phyloP scores from a whole-genome alignment of 2,329 filamentous ascomycete genomes.

The Penicillium aurantiogriseum region DNA sequence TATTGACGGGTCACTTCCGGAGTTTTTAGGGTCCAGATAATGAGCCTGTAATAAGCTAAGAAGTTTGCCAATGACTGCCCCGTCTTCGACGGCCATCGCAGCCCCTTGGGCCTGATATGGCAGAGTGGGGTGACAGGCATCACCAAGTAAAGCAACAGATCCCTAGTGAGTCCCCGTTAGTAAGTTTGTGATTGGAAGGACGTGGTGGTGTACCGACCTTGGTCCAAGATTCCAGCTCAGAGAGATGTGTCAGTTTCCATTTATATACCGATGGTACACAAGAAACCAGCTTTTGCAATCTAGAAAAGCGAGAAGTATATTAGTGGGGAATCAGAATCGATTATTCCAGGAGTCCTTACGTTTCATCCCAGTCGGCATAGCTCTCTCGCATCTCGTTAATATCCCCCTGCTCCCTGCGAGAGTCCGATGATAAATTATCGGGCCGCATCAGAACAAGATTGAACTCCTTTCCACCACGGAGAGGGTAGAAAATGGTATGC shows the following conservation, averaged over 20 bases:
- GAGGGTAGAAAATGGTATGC: conserved; percentile 62
- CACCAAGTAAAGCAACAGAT: conserved; percentile 42
- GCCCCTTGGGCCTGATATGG: conserved; percentile 64
- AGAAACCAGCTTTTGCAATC: conserved; percentile 35
- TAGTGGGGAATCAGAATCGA: background rate
- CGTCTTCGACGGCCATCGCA: conserved; percentile 65
- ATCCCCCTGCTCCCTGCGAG: conserved; percentile 46
- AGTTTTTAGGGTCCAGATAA: conserved; percentile 31
- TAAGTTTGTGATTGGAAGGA: background rate
- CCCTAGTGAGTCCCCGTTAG: conserved; percentile 4
- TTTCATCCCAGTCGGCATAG: conserved; percentile 62
- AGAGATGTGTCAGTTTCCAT: conserved; percentile 60
- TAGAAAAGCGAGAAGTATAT: background rate
- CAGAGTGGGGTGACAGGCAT: conserved; percentile 62
- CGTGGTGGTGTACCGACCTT: conserved; percentile 4
- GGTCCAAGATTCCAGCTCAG: conserved; percentile 44
- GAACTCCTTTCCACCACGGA: conserved; percentile 57
- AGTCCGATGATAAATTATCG: conserved; percentile 43
- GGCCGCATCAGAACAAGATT: conserved; percentile 65
- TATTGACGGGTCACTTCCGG: conserved; percentile 20
- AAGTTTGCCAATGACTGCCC: conserved; percentile 59
- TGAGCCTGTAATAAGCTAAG: conserved; percentile 38
- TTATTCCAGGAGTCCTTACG: conserved; percentile 3
- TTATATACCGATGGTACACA: conserved; percentile 60
- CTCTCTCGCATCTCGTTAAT: conserved; percentile 58